Conservation (phyloP, 1,284 basidiomycete genomes). For the Leccinum pachyderme region DNA sequence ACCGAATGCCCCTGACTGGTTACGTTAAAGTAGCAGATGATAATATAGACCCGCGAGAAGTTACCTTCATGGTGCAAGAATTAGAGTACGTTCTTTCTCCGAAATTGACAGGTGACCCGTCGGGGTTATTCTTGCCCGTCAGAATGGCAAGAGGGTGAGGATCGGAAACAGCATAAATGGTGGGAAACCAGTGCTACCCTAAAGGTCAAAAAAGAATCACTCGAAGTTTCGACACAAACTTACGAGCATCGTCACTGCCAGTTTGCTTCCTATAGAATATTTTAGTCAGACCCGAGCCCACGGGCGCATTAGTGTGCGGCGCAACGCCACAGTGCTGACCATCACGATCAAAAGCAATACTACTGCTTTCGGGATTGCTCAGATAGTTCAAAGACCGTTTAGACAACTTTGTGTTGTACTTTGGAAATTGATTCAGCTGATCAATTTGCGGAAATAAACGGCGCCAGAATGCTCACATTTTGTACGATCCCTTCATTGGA, state of each 20-base stretch:
- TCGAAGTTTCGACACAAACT: conserved; percentile 18
- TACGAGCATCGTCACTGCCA: conserved; percentile 66
- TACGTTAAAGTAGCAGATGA: conserved; percentile 10
- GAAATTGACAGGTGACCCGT: conserved; percentile 45
- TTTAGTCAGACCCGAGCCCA: conserved; percentile 1
- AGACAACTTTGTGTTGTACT: conserved; percentile 69
- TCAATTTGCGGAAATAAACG: conserved; percentile 8
- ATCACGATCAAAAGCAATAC: conserved; percentile 60
- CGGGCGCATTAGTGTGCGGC: conserved; percentile 9
- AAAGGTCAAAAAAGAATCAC: conserved; percentile 1
- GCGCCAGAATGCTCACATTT: conserved; percentile 35
- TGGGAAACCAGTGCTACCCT: conserved; percentile 60
- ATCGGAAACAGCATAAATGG: conserved; percentile 65
- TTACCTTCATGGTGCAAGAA: conserved; percentile 74
- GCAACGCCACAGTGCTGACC: conserved; percentile 39
- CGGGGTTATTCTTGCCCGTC: conserved; percentile 52
- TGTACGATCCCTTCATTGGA: conserved; percentile 54
- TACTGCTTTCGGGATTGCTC: conserved; percentile 62
- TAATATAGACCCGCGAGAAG: not conserved
- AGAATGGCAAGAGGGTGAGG: conserved; percentile 67
- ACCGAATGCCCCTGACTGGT: conserved; percentile 74
- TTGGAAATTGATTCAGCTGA: conserved; percentile 12
- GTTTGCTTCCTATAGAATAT: conserved; percentile 46
- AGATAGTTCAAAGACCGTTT: conserved; percentile 40
- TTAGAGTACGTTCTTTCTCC: conserved; percentile 62